These are phyloP conservation scores for Phellopilus nigrolimitatus DNA, from an alignment of 1,284 basidiomycete species.

Conservation along the genomic window DNA sequence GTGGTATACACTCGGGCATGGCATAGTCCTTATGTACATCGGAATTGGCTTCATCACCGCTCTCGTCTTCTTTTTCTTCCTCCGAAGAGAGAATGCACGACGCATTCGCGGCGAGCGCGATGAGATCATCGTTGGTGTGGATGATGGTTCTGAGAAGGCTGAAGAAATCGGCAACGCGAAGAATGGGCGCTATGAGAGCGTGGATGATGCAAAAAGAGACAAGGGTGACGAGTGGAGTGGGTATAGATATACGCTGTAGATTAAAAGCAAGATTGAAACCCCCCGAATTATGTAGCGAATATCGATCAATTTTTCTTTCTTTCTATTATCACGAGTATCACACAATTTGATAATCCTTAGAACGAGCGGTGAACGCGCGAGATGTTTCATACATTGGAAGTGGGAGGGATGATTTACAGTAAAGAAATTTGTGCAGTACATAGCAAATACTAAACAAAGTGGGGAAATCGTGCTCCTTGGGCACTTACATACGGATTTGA, in stretches of 20 bases:
- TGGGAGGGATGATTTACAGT: too few relatives aligned
- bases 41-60: slow-evolving; percentile 56
- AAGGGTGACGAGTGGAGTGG: slow-evolving; percentile 61
- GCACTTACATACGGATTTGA: too few relatives aligned
- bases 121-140: slow-evolving; percentile 55
- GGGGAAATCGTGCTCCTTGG: too few relatives aligned
- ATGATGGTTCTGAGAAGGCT: slow-evolving; percentile 26
- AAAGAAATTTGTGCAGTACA: too few relatives aligned
- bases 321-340: too few relatives aligned
- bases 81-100: slow-evolving; percentile 56
- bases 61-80: slow-evolving; percentile 38
- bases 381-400: too few relatives aligned
- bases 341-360: too few relatives aligned
- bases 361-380: too few relatives aligned
- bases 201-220: slow-evolving; percentile 49
- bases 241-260: slow-evolving; percentile 42
- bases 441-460: too few relatives aligned
- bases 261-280: background rate
- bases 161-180: slow-evolving; percentile 19
- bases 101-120: slow-evolving; percentile 61
- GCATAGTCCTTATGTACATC: slow-evolving; percentile 67
- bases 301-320: too few relatives aligned
- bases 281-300: background rate
- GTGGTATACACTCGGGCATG: slow-evolving; percentile 66
- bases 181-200: slow-evolving; percentile 38